phyloP scores from a whole-genome alignment of 2,329 filamentous ascomycete species.

The Beauveria sp. region DNA sequence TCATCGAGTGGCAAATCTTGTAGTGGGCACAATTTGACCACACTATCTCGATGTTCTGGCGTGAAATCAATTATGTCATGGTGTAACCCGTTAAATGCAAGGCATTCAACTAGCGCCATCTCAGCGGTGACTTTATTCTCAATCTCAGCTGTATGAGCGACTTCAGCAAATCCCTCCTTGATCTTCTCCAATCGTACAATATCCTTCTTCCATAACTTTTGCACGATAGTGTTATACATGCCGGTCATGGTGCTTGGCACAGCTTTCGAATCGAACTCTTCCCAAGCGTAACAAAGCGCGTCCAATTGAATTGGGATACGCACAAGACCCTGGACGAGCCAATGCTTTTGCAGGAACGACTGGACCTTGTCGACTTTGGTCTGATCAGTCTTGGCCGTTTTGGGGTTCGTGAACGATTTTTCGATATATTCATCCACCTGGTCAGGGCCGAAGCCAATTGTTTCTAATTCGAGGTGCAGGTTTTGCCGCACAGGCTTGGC shows the following conservation, averaged over 20 bases:
- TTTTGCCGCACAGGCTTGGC: not conserved
- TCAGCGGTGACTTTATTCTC: not conserved
- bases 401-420: not conserved
- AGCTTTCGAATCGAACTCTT: constrained; percentile 6
- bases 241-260: constrained; percentile 29
- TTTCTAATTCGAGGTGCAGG: not conserved
- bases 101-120: constrained; percentile 19
- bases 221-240: constrained; percentile 26
- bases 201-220: constrained; percentile 33
- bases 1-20: too few relatives aligned
- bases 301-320: constrained; percentile 23
- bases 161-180: not conserved
- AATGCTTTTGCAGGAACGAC: constrained; percentile 24
- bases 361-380: constrained; percentile 14
- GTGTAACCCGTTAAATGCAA: constrained; percentile 30
- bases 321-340: constrained; percentile 22
- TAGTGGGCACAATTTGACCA: too few relatives aligned
- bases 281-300: constrained; percentile 28
- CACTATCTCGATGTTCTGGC: too few relatives aligned
- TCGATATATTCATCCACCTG: not conserved
- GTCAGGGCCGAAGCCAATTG: not conserved
- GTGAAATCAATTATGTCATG: constrained; percentile 19
- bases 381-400: not conserved
- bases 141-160: not conserved
- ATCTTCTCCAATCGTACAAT: constrained; percentile 17